Percentiles rank a stretch among this genome's conserved stretches.
These are phyloP conservation scores for Globisporangium alternatum DNA, from an alignment of 352 stramenopile species.

Conservation along the genomic window DNA sequence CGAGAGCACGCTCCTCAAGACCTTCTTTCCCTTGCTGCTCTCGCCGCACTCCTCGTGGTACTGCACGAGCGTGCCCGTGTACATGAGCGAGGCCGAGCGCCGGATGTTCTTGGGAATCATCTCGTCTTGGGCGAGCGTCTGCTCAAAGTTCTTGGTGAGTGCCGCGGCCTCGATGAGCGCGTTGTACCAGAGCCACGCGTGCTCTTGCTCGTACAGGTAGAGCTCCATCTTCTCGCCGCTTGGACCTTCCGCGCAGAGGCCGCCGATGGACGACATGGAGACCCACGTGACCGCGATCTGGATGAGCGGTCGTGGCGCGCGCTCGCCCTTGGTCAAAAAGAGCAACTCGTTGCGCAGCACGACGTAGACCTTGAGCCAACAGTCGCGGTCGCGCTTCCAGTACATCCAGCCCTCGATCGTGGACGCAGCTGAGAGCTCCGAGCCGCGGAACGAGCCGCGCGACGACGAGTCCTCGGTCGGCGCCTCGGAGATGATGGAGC, in stretches of 20 bases:
- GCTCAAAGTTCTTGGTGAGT: constrained; percentile 47
- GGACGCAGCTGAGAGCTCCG: constrained; percentile 14
- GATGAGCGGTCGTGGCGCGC: constrained; percentile 39
- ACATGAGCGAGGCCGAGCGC: constrained; percentile 23
- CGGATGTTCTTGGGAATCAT: constrained; percentile 17
- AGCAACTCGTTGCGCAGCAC: constrained; percentile 66
- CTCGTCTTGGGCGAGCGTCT: constrained; percentile 27
- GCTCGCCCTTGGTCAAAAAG: constrained; percentile 55
- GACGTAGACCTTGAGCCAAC: constrained; percentile 78
- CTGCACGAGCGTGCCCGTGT: constrained; percentile 64
- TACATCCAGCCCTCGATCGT: constrained; percentile 71
- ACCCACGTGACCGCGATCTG: constrained; percentile 65
- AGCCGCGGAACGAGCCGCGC: constrained; percentile 31
- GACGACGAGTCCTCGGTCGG: constrained; percentile 34
- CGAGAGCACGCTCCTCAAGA: constrained; percentile 45
- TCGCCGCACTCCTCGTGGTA: constrained; percentile 54
- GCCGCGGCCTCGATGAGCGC: constrained; percentile 58
- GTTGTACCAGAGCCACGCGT: constrained; percentile 56
- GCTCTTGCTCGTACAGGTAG: constrained; percentile 61
- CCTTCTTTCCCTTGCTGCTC: constrained; percentile 25
- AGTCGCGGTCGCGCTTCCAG: constrained; percentile 58
- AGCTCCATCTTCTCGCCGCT: constrained; percentile 74
- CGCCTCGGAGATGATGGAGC: constrained; percentile 43
- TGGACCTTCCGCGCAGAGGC: constrained; percentile 44
- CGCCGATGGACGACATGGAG: constrained; percentile 41